Evolutionary conservation across 2,329 filamentous ascomycete species (phyloP).

Genomic region (Alternaria brassicicola): DNA sequence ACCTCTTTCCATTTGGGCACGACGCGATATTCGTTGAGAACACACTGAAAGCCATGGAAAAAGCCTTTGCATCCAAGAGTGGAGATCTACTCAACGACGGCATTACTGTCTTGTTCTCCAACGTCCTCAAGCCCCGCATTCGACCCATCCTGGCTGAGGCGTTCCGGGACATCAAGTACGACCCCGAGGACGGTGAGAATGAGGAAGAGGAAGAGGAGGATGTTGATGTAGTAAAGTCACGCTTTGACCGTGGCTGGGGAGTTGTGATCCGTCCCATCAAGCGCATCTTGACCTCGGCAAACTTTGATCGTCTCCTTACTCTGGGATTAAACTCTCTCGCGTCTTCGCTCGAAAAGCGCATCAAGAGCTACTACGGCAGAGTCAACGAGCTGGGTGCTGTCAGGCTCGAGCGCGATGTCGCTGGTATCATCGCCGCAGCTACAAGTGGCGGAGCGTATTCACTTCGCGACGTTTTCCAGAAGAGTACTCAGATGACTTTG

Average conservation of each 20-base stretch:
- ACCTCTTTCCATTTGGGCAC: constrained; percentile 79
- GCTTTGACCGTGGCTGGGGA: constrained; percentile 87
- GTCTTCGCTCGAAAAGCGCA: constrained; percentile 81
- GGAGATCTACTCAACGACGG: constrained; percentile 83
- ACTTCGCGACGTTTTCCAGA: constrained; percentile 76
- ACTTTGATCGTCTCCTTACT: constrained; percentile 77
- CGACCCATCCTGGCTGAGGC: constrained; percentile 84
- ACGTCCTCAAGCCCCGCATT: constrained; percentile 83
- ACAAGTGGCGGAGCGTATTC: constrained; percentile 75
- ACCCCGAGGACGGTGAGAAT: constrained; percentile 55
- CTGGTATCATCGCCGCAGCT: constrained; percentile 69
- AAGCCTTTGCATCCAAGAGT: constrained; percentile 76
- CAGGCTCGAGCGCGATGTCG: constrained; percentile 82
- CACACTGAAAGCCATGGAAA: constrained; percentile 71
- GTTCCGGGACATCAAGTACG: constrained; percentile 90
- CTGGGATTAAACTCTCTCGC: constrained; percentile 76
- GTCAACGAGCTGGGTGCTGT: constrained; percentile 83
- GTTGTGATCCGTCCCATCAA: constrained; percentile 82
- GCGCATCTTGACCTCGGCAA: constrained; percentile 78
- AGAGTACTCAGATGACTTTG: constrained; percentile 80
- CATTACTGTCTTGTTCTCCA: constrained; percentile 82
- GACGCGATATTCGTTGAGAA: constrained; percentile 74
- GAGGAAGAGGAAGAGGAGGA: constrained; percentile 56
- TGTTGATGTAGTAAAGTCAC: constrained; percentile 71
- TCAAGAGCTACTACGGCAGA: constrained; percentile 79